Percentiles rank a stretch among this genome's conserved stretches.
Evolutionary conservation across 2,329 filamentous ascomycete species (phyloP).

Genomic region (Pseudocercospora ulei): DNA sequence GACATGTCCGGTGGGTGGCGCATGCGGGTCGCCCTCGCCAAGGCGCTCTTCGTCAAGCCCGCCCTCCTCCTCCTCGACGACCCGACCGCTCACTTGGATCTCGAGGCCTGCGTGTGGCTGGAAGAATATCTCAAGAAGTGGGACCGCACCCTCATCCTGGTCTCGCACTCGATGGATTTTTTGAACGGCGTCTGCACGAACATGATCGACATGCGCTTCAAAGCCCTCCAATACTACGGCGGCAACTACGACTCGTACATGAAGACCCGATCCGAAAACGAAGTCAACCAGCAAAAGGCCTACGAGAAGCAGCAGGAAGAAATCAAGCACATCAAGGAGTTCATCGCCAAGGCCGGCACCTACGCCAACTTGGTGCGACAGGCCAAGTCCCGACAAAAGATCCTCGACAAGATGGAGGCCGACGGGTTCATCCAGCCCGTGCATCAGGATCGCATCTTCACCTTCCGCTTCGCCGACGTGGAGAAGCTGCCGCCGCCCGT

Average conservation of each 20-base stretch:
- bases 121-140: constrained; percentile 99
- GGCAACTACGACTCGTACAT: constrained; percentile 97
- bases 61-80: constrained; percentile 92
- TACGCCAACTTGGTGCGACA: constrained; percentile 98
- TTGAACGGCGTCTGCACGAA: constrained; percentile 94
- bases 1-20: constrained; percentile 99
- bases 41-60: constrained; percentile 97
- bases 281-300: constrained; percentile 97
- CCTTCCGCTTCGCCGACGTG: constrained; percentile 95
- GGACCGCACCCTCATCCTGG: constrained; percentile 91
- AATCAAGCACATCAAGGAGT: constrained; percentile 99
- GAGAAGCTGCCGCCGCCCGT: constrained; percentile 98
- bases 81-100: constrained; percentile 96
- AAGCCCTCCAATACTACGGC: constrained; percentile 90
- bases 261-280: constrained; percentile 89
- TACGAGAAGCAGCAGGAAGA: constrained; percentile 99
- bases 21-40: constrained; percentile 96
- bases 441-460: constrained; percentile 74
- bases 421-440: constrained; percentile 97
- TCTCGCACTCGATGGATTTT: constrained; percentile 98
- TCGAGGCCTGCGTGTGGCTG: constrained; percentile 98
- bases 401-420: constrained; percentile 99
- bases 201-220: constrained; percentile 97
- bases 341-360: constrained; percentile 98
- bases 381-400: constrained; percentile 99